phyloP scores from a whole-genome alignment of 2,329 filamentous ascomycete species.

The Talaromyces marneffei region DNA sequence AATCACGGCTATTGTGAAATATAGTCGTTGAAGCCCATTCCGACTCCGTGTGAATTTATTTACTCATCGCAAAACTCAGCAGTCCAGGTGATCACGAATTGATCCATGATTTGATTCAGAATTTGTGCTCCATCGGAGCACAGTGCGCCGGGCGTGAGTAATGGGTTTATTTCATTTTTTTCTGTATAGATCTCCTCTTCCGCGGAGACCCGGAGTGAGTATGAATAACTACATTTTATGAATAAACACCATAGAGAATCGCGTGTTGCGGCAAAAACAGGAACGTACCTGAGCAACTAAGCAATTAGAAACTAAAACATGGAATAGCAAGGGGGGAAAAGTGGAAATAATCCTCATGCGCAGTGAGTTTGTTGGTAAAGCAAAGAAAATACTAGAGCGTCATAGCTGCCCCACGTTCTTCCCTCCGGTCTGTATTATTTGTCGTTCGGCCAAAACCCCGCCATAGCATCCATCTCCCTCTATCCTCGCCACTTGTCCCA shows the following conservation, averaged over 20 bases:
- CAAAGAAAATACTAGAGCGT: slow-evolving; percentile 8
- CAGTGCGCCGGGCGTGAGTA: not conserved
- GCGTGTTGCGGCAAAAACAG: not conserved
- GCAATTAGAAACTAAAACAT: not conserved
- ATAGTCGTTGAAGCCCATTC: no score
- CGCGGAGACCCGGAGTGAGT: not conserved
- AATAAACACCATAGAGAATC: not conserved
- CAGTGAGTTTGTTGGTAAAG: no score
- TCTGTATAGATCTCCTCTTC: not conserved
- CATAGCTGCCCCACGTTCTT: slow-evolving; percentile 23
- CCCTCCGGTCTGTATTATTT: slow-evolving; percentile 8
- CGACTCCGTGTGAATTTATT: no score
- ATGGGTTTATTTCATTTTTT: not conserved
- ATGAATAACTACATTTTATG: not conserved
- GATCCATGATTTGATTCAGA: not conserved
- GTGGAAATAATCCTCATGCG: no score
- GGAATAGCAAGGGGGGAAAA: not conserved
- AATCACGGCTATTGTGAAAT: not conserved
- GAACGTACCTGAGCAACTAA: not conserved
- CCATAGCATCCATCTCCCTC: slow-evolving; percentile 1
- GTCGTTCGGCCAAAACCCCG: slow-evolving; percentile 1
- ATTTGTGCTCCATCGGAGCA: not conserved
- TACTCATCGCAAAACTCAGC: not conserved
- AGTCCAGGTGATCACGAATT: slow-evolving; percentile 2
- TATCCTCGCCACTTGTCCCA: slow-evolving; percentile 1